These are phyloP conservation scores for Gremmenia infestans DNA, from an alignment of 2,329 filamentous ascomycete genomes.

Conservation along the genomic window DNA sequence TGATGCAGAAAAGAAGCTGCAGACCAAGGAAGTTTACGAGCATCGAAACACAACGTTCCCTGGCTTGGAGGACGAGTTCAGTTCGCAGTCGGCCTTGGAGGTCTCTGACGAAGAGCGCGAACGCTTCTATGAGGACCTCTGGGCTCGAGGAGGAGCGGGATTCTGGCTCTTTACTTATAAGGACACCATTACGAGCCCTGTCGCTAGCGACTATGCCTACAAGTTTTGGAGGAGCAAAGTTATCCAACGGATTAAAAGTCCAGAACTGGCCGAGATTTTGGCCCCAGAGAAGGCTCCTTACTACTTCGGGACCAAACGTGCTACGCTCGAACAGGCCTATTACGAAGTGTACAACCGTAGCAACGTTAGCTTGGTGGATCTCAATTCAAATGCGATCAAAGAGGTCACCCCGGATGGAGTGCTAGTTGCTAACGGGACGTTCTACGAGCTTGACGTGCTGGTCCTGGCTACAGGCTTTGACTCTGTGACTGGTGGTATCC, in stretches of 20 bases:
- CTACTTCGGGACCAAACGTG: conserved; percentile 42
- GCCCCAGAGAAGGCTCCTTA: conserved; percentile 40
- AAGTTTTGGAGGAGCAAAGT: conserved; percentile 45
- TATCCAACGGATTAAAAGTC: conserved; percentile 40
- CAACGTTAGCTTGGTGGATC: conserved; percentile 42
- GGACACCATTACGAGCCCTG: conserved; percentile 30
- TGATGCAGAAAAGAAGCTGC: conserved; percentile 16
- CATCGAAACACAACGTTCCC: conserved; percentile 31
- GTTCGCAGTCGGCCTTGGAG: conserved; percentile 39
- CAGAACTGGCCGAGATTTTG: conserved; percentile 39
- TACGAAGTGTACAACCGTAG: conserved; percentile 45
- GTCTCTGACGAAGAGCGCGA: conserved; percentile 40
- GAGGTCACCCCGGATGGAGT: conserved; percentile 36
- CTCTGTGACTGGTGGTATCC: conserved; percentile 31
- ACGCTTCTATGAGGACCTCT: conserved; percentile 40
- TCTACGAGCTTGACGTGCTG: conserved; percentile 30
- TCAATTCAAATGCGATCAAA: conserved; percentile 40
- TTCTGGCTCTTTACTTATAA: conserved; percentile 42
- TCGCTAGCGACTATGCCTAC: conserved; percentile 39
- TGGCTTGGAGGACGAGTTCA: conserved; percentile 47
- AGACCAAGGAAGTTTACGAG: conserved; percentile 27
- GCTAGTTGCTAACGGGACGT: conserved; percentile 25
- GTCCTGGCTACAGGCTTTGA: conserved; percentile 36
- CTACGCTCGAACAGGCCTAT: conserved; percentile 43
- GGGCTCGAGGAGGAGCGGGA: conserved; percentile 41